phyloP scores from a whole-genome alignment of 192 early-diverging fungal species.

The Podila epicladia region DNA sequence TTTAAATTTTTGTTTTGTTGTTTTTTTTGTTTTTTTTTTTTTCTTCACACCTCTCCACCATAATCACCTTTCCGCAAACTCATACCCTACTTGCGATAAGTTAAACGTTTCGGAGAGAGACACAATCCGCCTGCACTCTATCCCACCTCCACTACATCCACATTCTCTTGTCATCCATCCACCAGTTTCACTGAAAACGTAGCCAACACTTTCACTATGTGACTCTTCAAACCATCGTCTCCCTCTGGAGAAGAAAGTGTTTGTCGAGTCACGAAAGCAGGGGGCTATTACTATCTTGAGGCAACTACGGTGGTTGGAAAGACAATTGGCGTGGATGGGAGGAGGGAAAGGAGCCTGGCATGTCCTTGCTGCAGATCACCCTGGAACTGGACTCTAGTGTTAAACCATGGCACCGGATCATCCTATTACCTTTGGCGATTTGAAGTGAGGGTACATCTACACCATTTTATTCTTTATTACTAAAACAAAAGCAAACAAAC shows the following conservation, averaged over 20 bases:
- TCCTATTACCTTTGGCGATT: conserved; percentile 54
- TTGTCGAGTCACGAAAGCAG: background rate
- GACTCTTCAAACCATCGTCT: background rate
- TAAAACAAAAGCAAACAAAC: conserved; percentile 10
- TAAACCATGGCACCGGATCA: conserved; percentile 45
- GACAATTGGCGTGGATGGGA: background rate
- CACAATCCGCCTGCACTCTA: conserved; percentile 53
- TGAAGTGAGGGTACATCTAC: conserved; percentile 45
- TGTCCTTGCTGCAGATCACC: conserved; percentile 46
- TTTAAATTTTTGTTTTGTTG: too few relatives aligned
- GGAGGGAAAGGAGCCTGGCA: conserved; percentile 50
- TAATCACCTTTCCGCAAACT: conserved; percentile 42
- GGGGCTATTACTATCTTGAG: background rate
- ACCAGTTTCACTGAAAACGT: background rate
- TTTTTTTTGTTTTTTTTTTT: conserved; percentile 4
- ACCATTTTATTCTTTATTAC: background rate
- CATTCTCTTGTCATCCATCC: conserved; percentile 6
- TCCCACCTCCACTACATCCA: conserved; percentile 7
- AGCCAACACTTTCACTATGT: too few relatives aligned
- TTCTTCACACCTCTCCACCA: conserved; percentile 41
- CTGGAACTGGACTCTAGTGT: conserved; percentile 50
- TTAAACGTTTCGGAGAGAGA: conserved; percentile 50
- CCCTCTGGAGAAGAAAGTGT: background rate
- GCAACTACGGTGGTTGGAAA: background rate
- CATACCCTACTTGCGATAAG: conserved; percentile 19